Base-by-base conservation (phyloP, 2,329 filamentous ascomycete genomes). In the Phoma sp. region DNA sequence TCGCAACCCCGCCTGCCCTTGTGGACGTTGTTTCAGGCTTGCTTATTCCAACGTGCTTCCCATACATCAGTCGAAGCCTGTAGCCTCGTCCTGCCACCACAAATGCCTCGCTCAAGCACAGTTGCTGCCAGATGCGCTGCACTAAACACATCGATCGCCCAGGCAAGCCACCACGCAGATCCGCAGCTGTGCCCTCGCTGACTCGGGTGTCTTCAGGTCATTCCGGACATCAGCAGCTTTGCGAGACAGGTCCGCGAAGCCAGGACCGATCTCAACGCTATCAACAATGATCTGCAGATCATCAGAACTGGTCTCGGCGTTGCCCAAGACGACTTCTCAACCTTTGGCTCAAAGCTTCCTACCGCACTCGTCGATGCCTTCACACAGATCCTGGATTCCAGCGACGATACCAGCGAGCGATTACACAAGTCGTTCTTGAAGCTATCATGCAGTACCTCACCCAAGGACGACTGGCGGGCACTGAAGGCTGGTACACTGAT, bases 81-180 rank as follows among this genome's bases (percentile, higher is more conserved):
- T 38, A 25, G 37, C 42, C 10, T 55, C 33, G 37, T n/a, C 29
- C 37, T 42, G 33, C 47, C 44, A 45, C 58, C 33, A 53, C 59
- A 57, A 47, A 71, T 71, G 69, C 47, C 64, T 49, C 61, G 54
- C 45, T 50, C 59, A 39, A 71, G 62, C 56, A 71, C 65, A 18
- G 50, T 72, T 47, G 69, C 68, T 37, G 69, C 70, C 41, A 65
- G 70, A 60, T 72, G 70, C 57, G 68, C 68, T 50, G 67, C 68
- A 22, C 55, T 72, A 56, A 64, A 66, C 48, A 66, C 62, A 45
- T 67, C 63, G 8, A 68, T 72, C 44, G 62, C 62, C 22, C 66
- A 71, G 66, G 70, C 66, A 64, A 57, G 55, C 58, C 35, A 36
- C 18, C 50, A 45, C n/a, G 45, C 36, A 39, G 25, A 57, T 36